A percentile compares a stretch with the other conserved stretches of the same genome.
Evolutionary conservation across 1,284 basidiomycete species (phyloP).

Genomic region (Kalmanozyma brasiliensis): DNA sequence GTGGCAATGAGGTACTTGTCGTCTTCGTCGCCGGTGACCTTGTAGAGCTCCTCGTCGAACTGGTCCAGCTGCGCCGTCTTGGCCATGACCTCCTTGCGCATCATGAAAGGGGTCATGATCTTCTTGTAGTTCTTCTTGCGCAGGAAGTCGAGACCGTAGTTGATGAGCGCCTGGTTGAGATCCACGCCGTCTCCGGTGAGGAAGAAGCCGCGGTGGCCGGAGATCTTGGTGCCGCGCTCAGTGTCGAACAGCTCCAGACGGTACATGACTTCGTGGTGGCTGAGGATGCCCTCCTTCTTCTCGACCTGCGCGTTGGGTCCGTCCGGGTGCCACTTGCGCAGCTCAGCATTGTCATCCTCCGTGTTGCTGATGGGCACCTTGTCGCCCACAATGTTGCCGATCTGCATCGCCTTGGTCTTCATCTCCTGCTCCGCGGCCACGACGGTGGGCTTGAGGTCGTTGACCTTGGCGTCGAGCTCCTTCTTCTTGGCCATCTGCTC

Average conservation of each 20-base stretch:
- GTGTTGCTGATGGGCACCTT: constrained; percentile 85
- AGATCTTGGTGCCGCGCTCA: constrained; percentile 87
- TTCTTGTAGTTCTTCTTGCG: constrained; percentile 86
- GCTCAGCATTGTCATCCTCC: constrained; percentile 91
- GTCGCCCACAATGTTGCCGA: constrained; percentile 93
- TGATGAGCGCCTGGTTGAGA: constrained; percentile 94
- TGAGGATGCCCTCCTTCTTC: constrained; percentile 78
- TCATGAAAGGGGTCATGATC: constrained; percentile 96
- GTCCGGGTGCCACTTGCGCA: constrained; percentile 87
- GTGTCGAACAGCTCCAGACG: constrained; percentile 94
- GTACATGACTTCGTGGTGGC: constrained; percentile 95
- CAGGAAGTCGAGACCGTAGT: constrained; percentile 93
- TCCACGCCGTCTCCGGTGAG: constrained; percentile 94
- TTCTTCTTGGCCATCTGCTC: constrained; percentile 83
- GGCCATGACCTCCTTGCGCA: constrained; percentile 96
- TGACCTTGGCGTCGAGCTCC: constrained; percentile 81
- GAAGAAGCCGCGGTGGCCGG: constrained; percentile 96
- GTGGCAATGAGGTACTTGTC: constrained; percentile 99
- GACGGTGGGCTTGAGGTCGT: constrained; percentile 73
- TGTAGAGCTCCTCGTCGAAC: constrained; percentile 98
- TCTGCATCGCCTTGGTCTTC: constrained; percentile 80
- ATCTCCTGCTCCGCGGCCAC: constrained; percentile 79
- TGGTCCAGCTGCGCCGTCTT: constrained; percentile 97
- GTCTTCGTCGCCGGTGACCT: constrained; percentile 86
- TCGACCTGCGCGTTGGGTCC: constrained; percentile 74